Evolutionary conservation across 116 monocot species (phyloP).

Genomic region (Iris pallida): DNA sequence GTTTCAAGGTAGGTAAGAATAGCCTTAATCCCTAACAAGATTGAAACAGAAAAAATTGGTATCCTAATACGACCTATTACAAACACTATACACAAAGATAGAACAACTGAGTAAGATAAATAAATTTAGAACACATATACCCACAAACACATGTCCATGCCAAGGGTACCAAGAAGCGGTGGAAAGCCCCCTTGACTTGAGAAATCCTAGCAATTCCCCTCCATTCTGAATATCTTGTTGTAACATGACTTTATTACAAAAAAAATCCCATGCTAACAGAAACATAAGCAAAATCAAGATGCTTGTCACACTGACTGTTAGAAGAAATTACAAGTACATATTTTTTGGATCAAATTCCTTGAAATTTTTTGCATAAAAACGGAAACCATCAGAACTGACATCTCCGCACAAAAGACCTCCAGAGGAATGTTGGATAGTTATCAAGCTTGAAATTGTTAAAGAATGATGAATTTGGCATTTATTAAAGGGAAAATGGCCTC

Average conservation of each 20-base stretch:
- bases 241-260: not conserved
- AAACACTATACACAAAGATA: too few relatives aligned
- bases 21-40: too few relatives aligned
- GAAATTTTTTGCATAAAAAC: constrained; percentile 81
- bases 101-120: too few relatives aligned
- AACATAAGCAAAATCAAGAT: not conserved
- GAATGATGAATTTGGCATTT: not conserved
- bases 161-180: not conserved
- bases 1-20: too few relatives aligned
- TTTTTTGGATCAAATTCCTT: constrained; percentile 60
- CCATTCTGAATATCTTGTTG: not conserved
- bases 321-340: constrained; percentile 57
- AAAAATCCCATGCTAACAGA: not conserved
- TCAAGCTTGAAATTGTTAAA: not conserved
- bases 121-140: too few relatives aligned
- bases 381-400: constrained; percentile 91
- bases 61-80: too few relatives aligned
- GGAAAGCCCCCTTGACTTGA: too few relatives aligned
- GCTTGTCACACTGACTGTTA: too few relatives aligned
- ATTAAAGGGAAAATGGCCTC: not conserved
- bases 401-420: constrained; percentile 88
- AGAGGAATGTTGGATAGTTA: constrained; percentile 3
- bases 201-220: not conserved
- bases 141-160: too few relatives aligned
- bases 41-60: too few relatives aligned